phyloP scores from a whole-genome alignment of 345 rosid species.

The Bruguiera parviflora region DNA sequence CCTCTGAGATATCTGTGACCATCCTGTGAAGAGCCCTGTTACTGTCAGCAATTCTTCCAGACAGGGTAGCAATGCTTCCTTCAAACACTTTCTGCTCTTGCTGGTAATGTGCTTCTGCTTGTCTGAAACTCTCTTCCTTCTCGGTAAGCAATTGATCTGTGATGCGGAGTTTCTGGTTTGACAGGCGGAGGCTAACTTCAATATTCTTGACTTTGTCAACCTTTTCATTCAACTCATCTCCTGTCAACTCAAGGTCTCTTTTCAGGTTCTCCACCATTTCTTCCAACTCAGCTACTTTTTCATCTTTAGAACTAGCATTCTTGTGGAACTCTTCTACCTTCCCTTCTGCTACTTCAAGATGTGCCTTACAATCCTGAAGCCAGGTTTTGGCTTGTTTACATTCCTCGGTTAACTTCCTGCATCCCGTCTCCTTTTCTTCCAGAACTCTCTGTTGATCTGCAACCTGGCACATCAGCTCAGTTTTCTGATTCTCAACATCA shows the following conservation, averaged over 20 bases:
- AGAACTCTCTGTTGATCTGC: constrained; percentile 46
- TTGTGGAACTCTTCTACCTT: constrained; percentile 15
- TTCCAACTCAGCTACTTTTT: constrained; percentile 44
- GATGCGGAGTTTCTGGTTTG: constrained; percentile 90
- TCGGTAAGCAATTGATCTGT: constrained; percentile 74
- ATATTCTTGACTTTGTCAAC: constrained; percentile 52
- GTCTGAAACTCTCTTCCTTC: constrained; percentile 62
- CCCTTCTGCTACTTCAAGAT: constrained; percentile 24
- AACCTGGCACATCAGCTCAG: constrained; percentile 31
- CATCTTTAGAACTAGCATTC: constrained; percentile 35
- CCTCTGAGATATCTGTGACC: constrained; percentile 44
- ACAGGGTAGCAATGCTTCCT: constrained; percentile 40
- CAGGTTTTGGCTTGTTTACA: constrained; percentile 35
- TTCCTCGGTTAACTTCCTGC: constrained; percentile 48
- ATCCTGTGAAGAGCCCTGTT: constrained; percentile 40
- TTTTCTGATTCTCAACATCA: constrained; percentile 39
- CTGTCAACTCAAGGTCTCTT: constrained; percentile 68
- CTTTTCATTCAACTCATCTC: constrained; percentile 58
- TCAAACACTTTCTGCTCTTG: constrained; percentile 61
- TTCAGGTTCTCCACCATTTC: constrained; percentile 58
- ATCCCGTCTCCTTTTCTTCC: constrained; percentile 40
- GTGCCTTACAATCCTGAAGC: constrained; percentile 20
- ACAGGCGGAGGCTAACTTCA: constrained; percentile 80
- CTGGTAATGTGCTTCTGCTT: constrained; percentile 55
- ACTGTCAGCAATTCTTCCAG: constrained; percentile 32